These are phyloP conservation scores for Sphagnurus paluster DNA, from an alignment of 1,284 basidiomycete species.

Conservation along the genomic window DNA sequence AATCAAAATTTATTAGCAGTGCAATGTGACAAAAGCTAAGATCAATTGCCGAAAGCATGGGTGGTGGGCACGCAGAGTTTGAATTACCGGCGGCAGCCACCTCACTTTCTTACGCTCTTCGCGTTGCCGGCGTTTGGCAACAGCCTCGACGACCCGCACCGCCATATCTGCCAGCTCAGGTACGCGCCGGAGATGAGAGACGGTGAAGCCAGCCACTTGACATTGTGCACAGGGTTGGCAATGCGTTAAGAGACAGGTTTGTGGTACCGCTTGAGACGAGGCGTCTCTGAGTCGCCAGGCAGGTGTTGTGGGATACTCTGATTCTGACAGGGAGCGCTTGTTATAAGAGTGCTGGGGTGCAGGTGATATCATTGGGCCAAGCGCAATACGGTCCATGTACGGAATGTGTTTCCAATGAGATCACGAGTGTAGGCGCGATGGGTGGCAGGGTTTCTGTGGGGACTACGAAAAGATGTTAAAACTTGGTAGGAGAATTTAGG, in stretches of 20 bases:
- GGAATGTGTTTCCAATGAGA: constrained; percentile 66
- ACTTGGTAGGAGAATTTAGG: not conserved
- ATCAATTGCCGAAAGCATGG: too few species aligned
- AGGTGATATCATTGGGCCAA: constrained; percentile 6
- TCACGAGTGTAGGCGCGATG: constrained; percentile 65
- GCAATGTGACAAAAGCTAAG: too few species aligned
- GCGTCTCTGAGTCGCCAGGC: constrained; percentile 24
- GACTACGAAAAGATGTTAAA: constrained; percentile 28
- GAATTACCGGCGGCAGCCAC: constrained; percentile 12
- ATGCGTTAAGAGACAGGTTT: constrained; percentile 15
- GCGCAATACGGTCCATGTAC: constrained; percentile 64
- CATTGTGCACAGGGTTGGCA: constrained; percentile 9
- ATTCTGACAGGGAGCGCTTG: constrained; percentile 17
- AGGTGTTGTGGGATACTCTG: constrained; percentile 30
- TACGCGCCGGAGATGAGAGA: constrained; percentile 73
- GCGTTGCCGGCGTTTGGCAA: constrained; percentile 48
- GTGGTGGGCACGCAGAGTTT: not conserved
- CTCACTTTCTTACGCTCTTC: constrained; percentile 42
- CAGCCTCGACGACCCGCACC: constrained; percentile 57
- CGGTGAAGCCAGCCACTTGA: constrained; percentile 53
- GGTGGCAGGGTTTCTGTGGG: constrained; percentile 61
- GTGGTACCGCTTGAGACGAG: constrained; percentile 25
- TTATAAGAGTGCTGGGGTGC: constrained; percentile 9
- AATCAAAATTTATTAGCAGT: too few species aligned
- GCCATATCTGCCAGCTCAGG: constrained; percentile 67